A percentile compares a stretch with the other conserved stretches of the same genome.
phyloP scores from a whole-genome alignment of 495 filamentous ascomycete species.

The Neurospora sp. region DNA sequence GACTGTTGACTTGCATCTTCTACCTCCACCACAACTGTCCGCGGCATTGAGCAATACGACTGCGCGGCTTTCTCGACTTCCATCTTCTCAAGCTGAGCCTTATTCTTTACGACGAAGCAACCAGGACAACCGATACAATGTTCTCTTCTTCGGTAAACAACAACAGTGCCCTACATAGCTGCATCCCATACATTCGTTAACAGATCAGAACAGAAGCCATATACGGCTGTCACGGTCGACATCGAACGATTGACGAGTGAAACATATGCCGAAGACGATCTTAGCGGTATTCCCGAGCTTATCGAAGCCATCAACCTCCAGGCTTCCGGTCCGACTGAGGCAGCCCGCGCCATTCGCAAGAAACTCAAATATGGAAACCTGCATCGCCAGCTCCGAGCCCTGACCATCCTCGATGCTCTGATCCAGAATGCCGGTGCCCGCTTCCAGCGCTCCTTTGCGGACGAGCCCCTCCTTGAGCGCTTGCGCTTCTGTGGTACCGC shows the following conservation, averaged over 20 bases:
- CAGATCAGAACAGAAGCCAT: slow-evolving; percentile 70
- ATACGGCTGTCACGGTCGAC: slow-evolving; percentile 87
- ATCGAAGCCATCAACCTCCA: slow-evolving; percentile 91
- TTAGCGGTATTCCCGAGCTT: slow-evolving; percentile 84
- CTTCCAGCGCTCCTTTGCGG: slow-evolving; percentile 79
- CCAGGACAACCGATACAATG: not conserved
- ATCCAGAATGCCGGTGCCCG: slow-evolving; percentile 89
- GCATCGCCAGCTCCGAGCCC: slow-evolving; percentile 81
- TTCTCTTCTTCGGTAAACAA: not conserved
- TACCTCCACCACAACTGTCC: not conserved
- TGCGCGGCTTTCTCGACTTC: not conserved
- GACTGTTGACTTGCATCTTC: not conserved
- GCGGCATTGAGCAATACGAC: not conserved
- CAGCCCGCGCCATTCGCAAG: slow-evolving; percentile 86
- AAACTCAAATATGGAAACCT: slow-evolving; percentile 97
- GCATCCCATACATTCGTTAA: not conserved
- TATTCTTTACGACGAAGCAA: not conserved
- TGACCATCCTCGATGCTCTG: slow-evolving; percentile 84
- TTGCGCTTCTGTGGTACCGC: slow-evolving; percentile 81
- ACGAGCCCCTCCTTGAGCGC: slow-evolving; percentile 89
- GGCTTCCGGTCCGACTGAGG: slow-evolving; percentile 76
- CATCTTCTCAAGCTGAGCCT: not conserved
- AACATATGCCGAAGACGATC: slow-evolving; percentile 79
- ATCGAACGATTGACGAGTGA: slow-evolving; percentile 87
- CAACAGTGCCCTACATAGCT: not conserved